phyloP scores from a whole-genome alignment of 768 basidiomycete species.

The Neoboletus subvelutipes region DNA sequence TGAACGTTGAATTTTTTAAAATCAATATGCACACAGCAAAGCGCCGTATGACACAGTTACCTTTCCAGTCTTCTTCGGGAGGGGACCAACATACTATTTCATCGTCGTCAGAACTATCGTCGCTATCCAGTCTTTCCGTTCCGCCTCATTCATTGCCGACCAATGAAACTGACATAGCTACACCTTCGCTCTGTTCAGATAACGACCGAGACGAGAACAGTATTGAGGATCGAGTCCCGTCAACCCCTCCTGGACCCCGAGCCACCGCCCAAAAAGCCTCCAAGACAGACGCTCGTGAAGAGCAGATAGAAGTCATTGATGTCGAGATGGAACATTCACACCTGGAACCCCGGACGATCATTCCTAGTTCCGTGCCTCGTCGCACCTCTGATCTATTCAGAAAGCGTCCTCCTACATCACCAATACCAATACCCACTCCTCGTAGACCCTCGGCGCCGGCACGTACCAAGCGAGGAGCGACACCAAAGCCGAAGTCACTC shows the following conservation, averaged over 20 bases:
- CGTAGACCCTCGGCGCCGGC: conserved; percentile 58
- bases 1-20: not conserved
- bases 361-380: conserved; percentile 9
- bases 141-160: conserved; percentile 28
- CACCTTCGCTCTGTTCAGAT: conserved; percentile 76
- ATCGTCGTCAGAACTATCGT: conserved; percentile 25
- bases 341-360: conserved; percentile 8
- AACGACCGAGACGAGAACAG: conserved; percentile 55
- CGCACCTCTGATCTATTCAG: conserved; percentile 46
- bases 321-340: conserved; percentile 36
- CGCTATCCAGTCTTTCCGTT: conserved; percentile 25
- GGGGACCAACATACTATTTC: not conserved
- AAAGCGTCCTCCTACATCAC: conserved; percentile 63
- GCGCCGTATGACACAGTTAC: conserved; percentile 36
- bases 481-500: conserved; percentile 27
- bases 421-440: conserved; percentile 53
- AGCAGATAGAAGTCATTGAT: conserved; percentile 35
- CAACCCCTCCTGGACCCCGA: conserved; percentile 50
- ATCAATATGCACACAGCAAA: conserved; percentile 32
- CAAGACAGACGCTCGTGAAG: conserved; percentile 1
- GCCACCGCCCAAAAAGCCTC: not conserved
- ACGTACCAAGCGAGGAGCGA: conserved; percentile 40
- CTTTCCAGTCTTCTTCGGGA: conserved; percentile 30
- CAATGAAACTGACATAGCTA: conserved; percentile 45
- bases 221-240: conserved; percentile 46